Percentiles rank a stretch among this genome's conserved stretches.
These are phyloP conservation scores for Penicillium aurantiogriseum DNA, from an alignment of 2,329 filamentous ascomycete species.

Conservation along the genomic window DNA sequence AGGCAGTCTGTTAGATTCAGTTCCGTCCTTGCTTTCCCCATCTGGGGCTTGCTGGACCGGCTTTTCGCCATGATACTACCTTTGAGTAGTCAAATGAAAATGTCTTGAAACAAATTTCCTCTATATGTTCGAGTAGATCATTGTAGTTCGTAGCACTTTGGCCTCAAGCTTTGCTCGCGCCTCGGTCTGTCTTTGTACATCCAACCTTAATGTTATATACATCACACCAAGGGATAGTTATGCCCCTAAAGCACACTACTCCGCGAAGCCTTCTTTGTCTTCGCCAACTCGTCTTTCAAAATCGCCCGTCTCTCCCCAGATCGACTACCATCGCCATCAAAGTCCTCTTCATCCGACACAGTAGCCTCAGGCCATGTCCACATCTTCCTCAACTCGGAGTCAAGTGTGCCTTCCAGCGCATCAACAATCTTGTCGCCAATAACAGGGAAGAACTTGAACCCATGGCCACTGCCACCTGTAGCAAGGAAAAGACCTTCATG, in stretches of 20 bases:
- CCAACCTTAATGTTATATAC: not conserved
- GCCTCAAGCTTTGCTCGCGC: not conserved
- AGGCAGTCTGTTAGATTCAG: slow-evolving; percentile 14
- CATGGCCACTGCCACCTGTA: slow-evolving; percentile 55
- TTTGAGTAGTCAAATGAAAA: slow-evolving; percentile 15
- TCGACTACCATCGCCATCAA: slow-evolving; percentile 40
- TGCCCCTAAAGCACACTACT: slow-evolving; percentile 23
- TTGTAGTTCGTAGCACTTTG: not conserved
- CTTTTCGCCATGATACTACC: slow-evolving; percentile 19
- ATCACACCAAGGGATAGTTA: not conserved
- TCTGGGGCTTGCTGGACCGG: slow-evolving; percentile 11
- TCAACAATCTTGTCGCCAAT: slow-evolving; percentile 54
- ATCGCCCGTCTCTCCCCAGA: slow-evolving; percentile 37
- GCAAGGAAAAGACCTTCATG: slow-evolving; percentile 52
- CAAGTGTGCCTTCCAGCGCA: slow-evolving; percentile 46
- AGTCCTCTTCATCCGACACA: slow-evolving; percentile 20
- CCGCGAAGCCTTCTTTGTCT: slow-evolving; percentile 25
- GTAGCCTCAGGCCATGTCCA: slow-evolving; percentile 43
- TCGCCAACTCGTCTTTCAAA: slow-evolving; percentile 42
- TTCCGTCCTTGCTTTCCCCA: slow-evolving; percentile 11
- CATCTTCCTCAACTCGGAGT: slow-evolving; percentile 39
- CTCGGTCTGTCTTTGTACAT: not conserved
- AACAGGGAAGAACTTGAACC: slow-evolving; percentile 55
- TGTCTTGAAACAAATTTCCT: not conserved
- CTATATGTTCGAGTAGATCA: not conserved